These are phyloP conservation scores for Neurospora sp. DNA, from an alignment of 495 filamentous ascomycete species.

Conservation along the genomic window DNA sequence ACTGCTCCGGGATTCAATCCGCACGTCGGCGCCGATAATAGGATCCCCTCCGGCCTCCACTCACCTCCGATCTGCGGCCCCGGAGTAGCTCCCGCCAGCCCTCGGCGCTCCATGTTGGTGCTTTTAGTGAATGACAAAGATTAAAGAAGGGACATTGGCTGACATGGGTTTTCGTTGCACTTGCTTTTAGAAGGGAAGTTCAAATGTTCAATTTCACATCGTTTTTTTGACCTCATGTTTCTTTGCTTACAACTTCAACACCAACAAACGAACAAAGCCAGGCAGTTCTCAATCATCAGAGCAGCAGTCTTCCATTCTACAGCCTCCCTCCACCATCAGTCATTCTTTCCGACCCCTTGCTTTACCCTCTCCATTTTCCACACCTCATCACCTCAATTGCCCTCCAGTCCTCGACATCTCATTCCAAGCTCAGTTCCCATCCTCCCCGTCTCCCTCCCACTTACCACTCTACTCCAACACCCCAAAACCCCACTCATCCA, in stretches of 20 bases:
- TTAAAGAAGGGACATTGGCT: too few relatives aligned
- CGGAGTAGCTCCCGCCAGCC: background rate
- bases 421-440: background rate
- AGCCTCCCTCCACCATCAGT: background rate
- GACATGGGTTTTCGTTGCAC: too few relatives aligned
- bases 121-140: too few relatives aligned
- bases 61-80: too few relatives aligned
- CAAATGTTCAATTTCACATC: background rate
- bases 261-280: background rate
- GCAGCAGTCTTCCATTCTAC: background rate
- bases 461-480: background rate
- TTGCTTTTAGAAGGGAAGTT: background rate
- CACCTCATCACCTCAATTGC: background rate
- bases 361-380: background rate
- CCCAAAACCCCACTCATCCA: slow-evolving; percentile 36
- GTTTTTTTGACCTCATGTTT: background rate
- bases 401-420: background rate
- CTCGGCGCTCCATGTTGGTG: background rate
- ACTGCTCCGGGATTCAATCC: background rate
- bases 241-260: background rate
- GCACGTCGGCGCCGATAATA: background rate
- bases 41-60: background rate
- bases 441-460: background rate
- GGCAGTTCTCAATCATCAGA: background rate
- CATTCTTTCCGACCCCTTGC: background rate